phyloP scores from a whole-genome alignment of 2,329 filamentous ascomycete species.

The Xylaria sp. region DNA sequence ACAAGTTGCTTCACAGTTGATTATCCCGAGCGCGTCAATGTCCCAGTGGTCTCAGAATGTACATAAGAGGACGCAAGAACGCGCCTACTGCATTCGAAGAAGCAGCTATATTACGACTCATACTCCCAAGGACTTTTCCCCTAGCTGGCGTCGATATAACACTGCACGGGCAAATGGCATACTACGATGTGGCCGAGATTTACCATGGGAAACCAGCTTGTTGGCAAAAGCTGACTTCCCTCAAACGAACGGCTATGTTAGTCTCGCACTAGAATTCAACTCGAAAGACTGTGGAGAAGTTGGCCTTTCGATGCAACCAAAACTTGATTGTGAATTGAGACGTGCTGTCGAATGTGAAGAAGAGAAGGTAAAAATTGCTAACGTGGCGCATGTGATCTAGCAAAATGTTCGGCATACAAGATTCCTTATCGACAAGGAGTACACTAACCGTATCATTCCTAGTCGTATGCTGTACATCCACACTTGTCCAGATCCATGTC shows the following conservation, averaged over 20 bases:
- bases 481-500: background rate
- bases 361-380: slow-evolving; percentile 1
- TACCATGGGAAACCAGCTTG: slow-evolving; percentile 52
- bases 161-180: background rate
- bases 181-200: slow-evolving; percentile 49
- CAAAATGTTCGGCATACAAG: background rate
- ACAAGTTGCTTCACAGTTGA: background rate
- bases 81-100: background rate
- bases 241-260: slow-evolving; percentile 52
- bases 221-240: slow-evolving; percentile 47
- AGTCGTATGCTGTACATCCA: background rate
- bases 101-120: background rate
- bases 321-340: slow-evolving; percentile 45
- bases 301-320: slow-evolving; percentile 46
- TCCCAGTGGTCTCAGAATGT: background rate
- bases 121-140: background rate
- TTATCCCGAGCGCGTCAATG: background rate
- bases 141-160: background rate
- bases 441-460: slow-evolving; percentile 8
- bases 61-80: background rate
- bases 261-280: slow-evolving; percentile 50
- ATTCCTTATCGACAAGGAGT: slow-evolving; percentile 32
- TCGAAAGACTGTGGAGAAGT: slow-evolving; percentile 44
- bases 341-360: slow-evolving; percentile 52
- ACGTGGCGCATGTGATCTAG: background rate